A percentile compares a stretch with the other conserved stretches of the same genome.
phyloP scores from a whole-genome alignment of 805 yeast genomes.

The Kuraishia ogatae region DNA sequence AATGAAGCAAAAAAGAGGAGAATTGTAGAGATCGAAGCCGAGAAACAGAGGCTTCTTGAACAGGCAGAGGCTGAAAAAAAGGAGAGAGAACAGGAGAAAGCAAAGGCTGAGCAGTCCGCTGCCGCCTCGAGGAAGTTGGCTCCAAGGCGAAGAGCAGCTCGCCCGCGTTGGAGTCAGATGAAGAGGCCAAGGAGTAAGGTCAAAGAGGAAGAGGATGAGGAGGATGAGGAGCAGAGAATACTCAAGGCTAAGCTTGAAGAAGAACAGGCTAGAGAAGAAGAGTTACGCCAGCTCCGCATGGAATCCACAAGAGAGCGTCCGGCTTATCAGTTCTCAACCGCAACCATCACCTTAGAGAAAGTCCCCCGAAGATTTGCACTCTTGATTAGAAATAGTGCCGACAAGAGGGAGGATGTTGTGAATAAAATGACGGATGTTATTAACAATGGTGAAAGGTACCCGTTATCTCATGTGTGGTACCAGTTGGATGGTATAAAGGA shows the following conservation, averaged over 20 bases:
- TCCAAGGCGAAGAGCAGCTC: conserved; percentile 11
- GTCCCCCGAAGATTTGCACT: conserved; percentile 60
- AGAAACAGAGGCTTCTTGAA: conserved; percentile 10
- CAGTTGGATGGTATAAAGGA: conserved; percentile 72
- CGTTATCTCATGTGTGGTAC: conserved; percentile 71
- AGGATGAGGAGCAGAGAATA: conserved; percentile 8
- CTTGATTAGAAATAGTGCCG: conserved; percentile 58
- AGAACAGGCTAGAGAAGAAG: conserved; percentile 11
- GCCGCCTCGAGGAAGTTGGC: conserved; percentile 2
- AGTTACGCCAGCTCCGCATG: conserved; percentile 14
- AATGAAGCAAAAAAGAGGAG: conserved; percentile 15
- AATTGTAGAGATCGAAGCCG: conserved; percentile 14
- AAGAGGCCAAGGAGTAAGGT: conserved; percentile 18
- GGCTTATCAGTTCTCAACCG: conserved; percentile 42
- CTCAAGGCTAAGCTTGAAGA: background rate
- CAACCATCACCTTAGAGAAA: conserved; percentile 57
- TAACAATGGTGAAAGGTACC: conserved; percentile 47
- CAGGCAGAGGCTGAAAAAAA: conserved; percentile 17
- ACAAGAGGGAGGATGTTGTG: conserved; percentile 45
- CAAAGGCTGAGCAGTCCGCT: background rate
- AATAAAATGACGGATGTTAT: conserved; percentile 54
- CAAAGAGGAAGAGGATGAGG: conserved; percentile 13
- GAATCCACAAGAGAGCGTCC: conserved; percentile 34
- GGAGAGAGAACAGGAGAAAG: conserved; percentile 16
- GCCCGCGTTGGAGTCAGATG: conserved; percentile 16